phyloP scores from a whole-genome alignment of 2,329 filamentous ascomycete species.

The Diaporthe batatas region DNA sequence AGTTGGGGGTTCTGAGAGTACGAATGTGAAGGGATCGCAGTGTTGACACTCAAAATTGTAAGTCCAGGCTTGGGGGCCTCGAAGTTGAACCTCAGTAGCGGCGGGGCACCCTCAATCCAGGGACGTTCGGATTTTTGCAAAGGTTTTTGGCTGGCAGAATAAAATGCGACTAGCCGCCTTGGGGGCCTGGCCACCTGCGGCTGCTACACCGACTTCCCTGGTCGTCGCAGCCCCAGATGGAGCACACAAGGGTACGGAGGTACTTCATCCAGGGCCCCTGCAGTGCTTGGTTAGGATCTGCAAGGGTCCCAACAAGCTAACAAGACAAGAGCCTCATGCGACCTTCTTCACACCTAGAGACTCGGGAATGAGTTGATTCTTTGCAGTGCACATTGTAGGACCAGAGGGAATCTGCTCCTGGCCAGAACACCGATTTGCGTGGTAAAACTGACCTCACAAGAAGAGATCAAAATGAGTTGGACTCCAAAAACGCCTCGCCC shows the following conservation, averaged over 20 bases:
- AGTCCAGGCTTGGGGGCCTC: background rate
- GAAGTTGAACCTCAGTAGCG: constrained; percentile 2
- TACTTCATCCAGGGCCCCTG: constrained; percentile 5
- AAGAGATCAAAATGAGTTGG: background rate
- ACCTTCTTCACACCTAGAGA: background rate
- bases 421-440: background rate
- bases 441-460: background rate
- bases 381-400: background rate
- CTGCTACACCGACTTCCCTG: constrained; percentile 22
- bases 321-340: constrained; percentile 2
- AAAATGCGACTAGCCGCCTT: constrained; percentile 3
- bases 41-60: constrained; percentile 8
- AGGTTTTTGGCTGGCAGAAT: constrained; percentile 35
- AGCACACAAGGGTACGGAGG: constrained; percentile 7
- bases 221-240: background rate
- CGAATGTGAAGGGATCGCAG: background rate
- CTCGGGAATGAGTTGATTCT: background rate
- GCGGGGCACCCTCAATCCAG: constrained; percentile 24
- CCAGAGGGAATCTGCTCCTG: too few species aligned
- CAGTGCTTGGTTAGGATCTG: background rate
- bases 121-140: constrained; percentile 32
- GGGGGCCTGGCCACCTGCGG: background rate
- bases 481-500: background rate
- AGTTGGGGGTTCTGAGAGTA: too few species aligned
- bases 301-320: constrained; percentile 9